Percentiles rank a stretch among this genome's conserved stretches.
Conservation (phyloP, 1,284 basidiomycete species). For the Pseudozyma thailandica region DNA sequence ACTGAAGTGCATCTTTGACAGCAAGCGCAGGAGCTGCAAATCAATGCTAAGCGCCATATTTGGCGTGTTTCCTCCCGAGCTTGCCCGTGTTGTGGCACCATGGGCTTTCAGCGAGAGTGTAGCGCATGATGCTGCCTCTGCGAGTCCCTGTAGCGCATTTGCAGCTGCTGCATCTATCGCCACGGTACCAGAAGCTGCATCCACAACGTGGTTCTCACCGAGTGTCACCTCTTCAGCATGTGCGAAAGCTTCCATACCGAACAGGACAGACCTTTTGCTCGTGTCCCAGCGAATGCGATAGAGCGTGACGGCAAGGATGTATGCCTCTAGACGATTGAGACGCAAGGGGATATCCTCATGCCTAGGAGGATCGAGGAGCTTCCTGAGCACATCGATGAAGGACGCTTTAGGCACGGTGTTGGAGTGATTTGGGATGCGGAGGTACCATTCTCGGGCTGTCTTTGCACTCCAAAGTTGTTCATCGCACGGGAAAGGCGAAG, state of each 20-base stretch:
- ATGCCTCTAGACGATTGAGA: constrained; percentile 20
- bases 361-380: constrained; percentile 14
- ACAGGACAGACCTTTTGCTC: constrained; percentile 8
- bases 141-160: constrained; percentile 8
- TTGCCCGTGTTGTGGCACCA: not conserved
- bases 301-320: constrained; percentile 22
- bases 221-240: constrained; percentile 10
- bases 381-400: constrained; percentile 9
- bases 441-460: constrained; percentile 10
- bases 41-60: constrained; percentile 12
- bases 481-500: constrained; percentile 18
- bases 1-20: constrained; percentile 18
- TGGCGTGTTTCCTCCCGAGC: not conserved
- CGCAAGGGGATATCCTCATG: constrained; percentile 13
- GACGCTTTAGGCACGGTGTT: constrained; percentile 1
- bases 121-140: constrained; percentile 1
- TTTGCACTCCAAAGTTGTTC: constrained; percentile 22
- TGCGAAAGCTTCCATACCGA: constrained; percentile 10
- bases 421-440: constrained; percentile 1
- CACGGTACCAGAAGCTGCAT: constrained; percentile 10
- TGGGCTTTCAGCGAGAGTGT: constrained; percentile 1
- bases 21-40: constrained; percentile 17
- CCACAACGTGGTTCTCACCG: constrained; percentile 4
- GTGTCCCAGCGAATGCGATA: constrained; percentile 29
- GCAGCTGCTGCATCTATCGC: constrained; percentile 9